phyloP scores from a whole-genome alignment of 306 rosid species.

The Prunus persica region DNA sequence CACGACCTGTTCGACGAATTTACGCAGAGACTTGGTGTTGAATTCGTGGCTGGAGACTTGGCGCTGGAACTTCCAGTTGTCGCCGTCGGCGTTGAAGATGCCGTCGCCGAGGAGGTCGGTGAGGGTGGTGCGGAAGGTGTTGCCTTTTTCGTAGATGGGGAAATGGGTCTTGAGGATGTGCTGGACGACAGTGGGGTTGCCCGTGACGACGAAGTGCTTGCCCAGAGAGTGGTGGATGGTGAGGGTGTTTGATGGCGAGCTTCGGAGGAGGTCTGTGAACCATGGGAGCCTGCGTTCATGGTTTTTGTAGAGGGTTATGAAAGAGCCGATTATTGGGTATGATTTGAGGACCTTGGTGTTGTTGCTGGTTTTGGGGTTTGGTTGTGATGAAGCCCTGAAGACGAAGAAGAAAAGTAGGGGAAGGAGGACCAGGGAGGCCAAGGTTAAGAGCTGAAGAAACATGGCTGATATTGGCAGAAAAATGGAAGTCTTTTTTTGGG shows the following conservation, averaged over 20 bases:
- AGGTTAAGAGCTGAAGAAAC: slow-evolving; percentile 2
- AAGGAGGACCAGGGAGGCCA: slow-evolving; percentile 25
- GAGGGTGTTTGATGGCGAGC: slow-evolving; percentile 52
- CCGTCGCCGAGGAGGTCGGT: slow-evolving; percentile 67
- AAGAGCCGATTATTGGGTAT: slow-evolving; percentile 56
- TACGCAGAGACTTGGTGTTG: slow-evolving; percentile 43
- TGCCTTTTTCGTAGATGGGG: slow-evolving; percentile 52
- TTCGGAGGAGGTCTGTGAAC: slow-evolving; percentile 52
- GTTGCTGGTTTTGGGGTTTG: neutral
- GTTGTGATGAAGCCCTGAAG: neutral
- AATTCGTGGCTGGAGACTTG: slow-evolving; percentile 38
- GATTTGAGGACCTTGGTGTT: slow-evolving; percentile 36
- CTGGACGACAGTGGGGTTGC: slow-evolving; percentile 55
- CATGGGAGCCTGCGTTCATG: slow-evolving; percentile 41
- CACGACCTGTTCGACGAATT: slow-evolving; percentile 56
- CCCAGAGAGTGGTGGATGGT: slow-evolving; percentile 7
- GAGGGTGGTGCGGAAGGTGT: neutral
- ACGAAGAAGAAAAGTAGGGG: slow-evolving; percentile 1
- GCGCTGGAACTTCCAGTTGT: slow-evolving; percentile 59
- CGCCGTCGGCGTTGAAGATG: slow-evolving; percentile 54
- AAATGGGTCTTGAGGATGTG: slow-evolving; percentile 67
- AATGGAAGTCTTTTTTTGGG: neutral
- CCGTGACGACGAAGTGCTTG: slow-evolving; percentile 44
- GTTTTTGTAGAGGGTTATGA: slow-evolving; percentile 35
- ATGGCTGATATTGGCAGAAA: neutral